phyloP scores from a whole-genome alignment of 2,329 filamentous ascomycete genomes.

The Aureobasidium lini region DNA sequence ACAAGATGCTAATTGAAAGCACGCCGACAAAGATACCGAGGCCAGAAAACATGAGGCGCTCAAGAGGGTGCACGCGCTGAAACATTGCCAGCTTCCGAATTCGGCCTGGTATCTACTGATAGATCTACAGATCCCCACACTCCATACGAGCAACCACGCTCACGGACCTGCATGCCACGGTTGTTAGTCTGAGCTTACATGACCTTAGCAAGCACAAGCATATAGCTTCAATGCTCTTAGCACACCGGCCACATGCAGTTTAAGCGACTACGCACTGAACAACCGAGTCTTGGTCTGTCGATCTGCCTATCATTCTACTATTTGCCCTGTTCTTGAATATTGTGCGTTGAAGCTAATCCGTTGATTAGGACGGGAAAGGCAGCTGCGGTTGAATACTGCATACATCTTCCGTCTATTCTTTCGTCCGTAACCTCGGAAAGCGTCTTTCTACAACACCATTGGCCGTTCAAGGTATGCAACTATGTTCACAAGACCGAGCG shows the following conservation, averaged over 20 bases:
- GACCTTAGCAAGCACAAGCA: constrained; percentile 1
- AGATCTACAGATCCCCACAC: constrained; percentile 12
- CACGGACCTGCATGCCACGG: constrained; percentile 6
- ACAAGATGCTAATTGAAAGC: not conserved
- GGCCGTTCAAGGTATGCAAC: constrained; percentile 4
- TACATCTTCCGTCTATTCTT: not conserved
- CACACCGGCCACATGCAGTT: not conserved
- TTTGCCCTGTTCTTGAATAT: not conserved
- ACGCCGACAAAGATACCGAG: constrained; percentile 6
- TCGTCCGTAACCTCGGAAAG: not conserved
- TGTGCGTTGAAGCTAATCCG: constrained; percentile 6
- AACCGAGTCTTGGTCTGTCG: constrained; percentile 5
- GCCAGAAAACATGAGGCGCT: not conserved
- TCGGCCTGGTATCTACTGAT: not conserved
- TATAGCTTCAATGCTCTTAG: not conserved
- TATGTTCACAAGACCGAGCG: not conserved
- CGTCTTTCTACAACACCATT: not conserved
- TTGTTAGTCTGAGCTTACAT: not conserved
- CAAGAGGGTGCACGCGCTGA: not conserved
- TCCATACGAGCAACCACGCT: not conserved
- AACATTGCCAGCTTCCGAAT: constrained; percentile 3
- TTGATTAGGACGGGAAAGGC: constrained; percentile 9
- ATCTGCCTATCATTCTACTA: constrained; percentile 5
- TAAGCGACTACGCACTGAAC: constrained; percentile 3
- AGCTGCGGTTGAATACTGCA: constrained; percentile 4